Evolutionary conservation across 176 grass and related monocot genomes (phyloP).

Genomic region (Zoysia pacifica): DNA sequence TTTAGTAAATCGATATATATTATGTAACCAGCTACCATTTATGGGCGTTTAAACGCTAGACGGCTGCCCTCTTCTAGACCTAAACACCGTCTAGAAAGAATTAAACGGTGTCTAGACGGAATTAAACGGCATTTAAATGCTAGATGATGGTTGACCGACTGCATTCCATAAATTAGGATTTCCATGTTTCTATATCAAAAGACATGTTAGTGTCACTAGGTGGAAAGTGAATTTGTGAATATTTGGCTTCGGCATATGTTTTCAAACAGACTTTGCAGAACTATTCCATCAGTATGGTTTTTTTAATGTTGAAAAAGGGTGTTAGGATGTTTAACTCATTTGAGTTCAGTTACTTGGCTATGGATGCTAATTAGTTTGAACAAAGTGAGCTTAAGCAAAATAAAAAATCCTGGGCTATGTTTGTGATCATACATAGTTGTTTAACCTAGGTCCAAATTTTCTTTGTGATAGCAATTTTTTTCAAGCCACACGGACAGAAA

Average conservation of each 20-base stretch:
- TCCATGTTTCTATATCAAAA: background rate
- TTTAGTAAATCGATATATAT: conserved; percentile 1
- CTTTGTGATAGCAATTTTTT: background rate
- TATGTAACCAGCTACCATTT: background rate
- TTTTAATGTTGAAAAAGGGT: background rate
- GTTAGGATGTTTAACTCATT: background rate
- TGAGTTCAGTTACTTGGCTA: background rate
- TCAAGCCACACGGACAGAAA: background rate
- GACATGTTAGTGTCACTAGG: background rate
- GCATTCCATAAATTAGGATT: background rate
- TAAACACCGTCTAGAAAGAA: too few species aligned
- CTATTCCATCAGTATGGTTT: background rate
- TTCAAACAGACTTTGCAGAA: background rate
- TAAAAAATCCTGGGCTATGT: too few species aligned
- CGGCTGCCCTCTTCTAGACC: too few species aligned
- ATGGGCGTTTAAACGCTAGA: too few species aligned
- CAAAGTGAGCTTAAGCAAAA: background rate
- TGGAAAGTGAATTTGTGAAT: background rate
- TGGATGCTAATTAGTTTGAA: background rate
- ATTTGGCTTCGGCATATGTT: background rate
- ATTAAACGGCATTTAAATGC: too few species aligned
- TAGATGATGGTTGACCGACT: too few species aligned
- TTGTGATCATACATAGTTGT: background rate
- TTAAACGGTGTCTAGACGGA: too few species aligned
- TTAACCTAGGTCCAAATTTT: background rate